Evolutionary conservation across 75 land plant species (phyloP), one percentile per base, ranked within the genome.

Genomic region (Cryptomeria japonica): DNA sequence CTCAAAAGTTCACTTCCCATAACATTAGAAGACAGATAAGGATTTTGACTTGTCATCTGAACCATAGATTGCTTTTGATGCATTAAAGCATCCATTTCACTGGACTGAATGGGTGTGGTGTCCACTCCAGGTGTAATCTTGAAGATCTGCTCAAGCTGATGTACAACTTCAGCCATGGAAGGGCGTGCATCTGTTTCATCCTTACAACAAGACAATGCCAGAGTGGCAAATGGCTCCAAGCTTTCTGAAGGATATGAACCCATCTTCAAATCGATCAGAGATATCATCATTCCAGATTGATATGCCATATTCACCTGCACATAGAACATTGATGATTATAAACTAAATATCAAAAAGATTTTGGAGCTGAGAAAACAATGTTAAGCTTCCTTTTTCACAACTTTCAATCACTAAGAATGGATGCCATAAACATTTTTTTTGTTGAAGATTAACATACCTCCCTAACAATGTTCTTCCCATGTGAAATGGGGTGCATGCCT

Each of bases 381-480:
- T 28, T 84, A 88, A 88, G 56, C 73, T 25, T 75, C 56, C 34
- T 84, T 77, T 86, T 93, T 93, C 92, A 88, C 32, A 68, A 51
- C 55, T 51, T 51, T 51, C 55, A 51, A 51, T 39, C 73, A 58
- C 5, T 22, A 36, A 75, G 51, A 36, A 22, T 42, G 42, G 46
- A 84, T 38, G 13, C 51, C n/a, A 19, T 44, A 39, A 31, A 47
- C 25, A 51, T 4, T 31, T 6, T 46, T 11, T 39, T n/a, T 10
- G 10, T 39, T n/a, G n/a, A 39, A 31, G 37, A 47, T 87, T 19
- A 85, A 51, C 55, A 13, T 87, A 97, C 99, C 98, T 97, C 99
- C 13, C 99, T 90, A 13, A 94, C 99, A 87, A 97, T 88, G 85
- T 97, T 97, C 86, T 94, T 97, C 42, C 99, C 99, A 86, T 94